A percentile compares a stretch with the other conserved stretches of the same genome.
Evolutionary conservation across 306 rosid species (phyloP).

Genomic region (Prinsepia uniflora): DNA sequence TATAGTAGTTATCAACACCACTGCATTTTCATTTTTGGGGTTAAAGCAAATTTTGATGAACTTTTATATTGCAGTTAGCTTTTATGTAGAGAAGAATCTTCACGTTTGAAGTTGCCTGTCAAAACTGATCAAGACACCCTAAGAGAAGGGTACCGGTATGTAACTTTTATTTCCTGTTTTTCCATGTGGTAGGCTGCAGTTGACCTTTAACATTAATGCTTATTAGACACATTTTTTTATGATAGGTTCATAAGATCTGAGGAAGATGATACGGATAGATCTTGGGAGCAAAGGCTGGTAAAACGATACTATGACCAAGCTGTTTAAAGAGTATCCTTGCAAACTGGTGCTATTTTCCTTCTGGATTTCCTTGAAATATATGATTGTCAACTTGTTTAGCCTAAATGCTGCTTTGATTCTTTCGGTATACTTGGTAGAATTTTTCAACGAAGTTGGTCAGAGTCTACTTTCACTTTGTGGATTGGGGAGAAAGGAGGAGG

Average conservation of each 20-base stretch:
- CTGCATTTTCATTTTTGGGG: constrained; percentile 8
- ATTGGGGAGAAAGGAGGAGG: too few species aligned
- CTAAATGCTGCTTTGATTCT: neutral
- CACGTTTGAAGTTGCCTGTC: constrained; percentile 53
- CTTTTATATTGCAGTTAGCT: constrained; percentile 48
- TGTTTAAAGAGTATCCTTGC: constrained; percentile 95
- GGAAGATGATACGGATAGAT: constrained; percentile 85
- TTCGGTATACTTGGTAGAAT: neutral
- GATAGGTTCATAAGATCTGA: constrained; percentile 82
- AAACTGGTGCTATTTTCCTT: constrained; percentile 5
- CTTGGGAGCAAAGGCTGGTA: constrained; percentile 98
- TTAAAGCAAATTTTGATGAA: constrained; percentile 3
- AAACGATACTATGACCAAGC: constrained; percentile 88
- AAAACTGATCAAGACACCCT: constrained; percentile 91
- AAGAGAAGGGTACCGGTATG: constrained; percentile 83
- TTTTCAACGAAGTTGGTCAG: too few species aligned
- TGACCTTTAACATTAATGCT: neutral
- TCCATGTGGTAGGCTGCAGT: neutral
- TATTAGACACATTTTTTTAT: neutral
- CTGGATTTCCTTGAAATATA: neutral
- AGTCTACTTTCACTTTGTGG: too few species aligned
- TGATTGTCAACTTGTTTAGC: neutral
- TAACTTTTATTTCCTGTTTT: constrained; percentile 13
- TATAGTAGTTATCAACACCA: neutral
- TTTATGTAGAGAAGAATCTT: constrained; percentile 57